These are phyloP conservation scores for Sabuloglossum arenarium DNA, from an alignment of 495 filamentous ascomycete genomes.

Conservation along the genomic window DNA sequence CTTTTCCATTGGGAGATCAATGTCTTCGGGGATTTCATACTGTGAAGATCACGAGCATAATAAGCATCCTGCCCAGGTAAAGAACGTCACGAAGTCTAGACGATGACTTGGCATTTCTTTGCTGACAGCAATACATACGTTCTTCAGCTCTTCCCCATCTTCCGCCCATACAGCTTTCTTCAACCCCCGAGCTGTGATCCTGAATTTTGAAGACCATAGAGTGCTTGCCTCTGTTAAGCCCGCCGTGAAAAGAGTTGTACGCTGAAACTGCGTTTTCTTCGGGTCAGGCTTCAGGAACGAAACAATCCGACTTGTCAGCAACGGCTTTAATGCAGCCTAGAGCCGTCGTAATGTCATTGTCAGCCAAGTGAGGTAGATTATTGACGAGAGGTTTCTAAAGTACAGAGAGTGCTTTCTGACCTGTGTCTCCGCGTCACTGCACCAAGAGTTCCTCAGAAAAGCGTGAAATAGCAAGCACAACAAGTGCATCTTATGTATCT, in stretches of 20 bases:
- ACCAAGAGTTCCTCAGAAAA: slow-evolving; percentile 64
- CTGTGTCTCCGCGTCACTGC: slow-evolving; percentile 53
- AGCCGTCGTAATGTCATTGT: background rate
- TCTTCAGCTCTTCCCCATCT: slow-evolving; percentile 32
- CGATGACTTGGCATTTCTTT: background rate
- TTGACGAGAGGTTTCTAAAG: background rate
- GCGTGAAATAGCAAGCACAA: slow-evolving; percentile 62
- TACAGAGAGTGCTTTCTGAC: slow-evolving; percentile 15
- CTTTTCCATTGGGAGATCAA: slow-evolving; percentile 30
- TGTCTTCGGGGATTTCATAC: slow-evolving; percentile 32
- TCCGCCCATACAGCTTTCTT: slow-evolving; percentile 52
- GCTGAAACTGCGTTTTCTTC: slow-evolving; percentile 43
- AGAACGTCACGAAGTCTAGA: background rate
- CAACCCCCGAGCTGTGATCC: slow-evolving; percentile 47
- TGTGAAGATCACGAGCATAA: slow-evolving; percentile 7
- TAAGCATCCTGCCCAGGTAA: background rate
- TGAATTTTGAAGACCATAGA: slow-evolving; percentile 45
- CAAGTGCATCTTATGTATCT: slow-evolving; percentile 72
- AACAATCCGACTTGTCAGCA: slow-evolving; percentile 38
- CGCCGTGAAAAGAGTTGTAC: slow-evolving; percentile 51
- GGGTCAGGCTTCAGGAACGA: slow-evolving; percentile 41
- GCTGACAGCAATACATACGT: slow-evolving; percentile 23
- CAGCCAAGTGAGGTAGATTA: background rate
- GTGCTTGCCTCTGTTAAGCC: slow-evolving; percentile 49
- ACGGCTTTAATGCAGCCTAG: slow-evolving; percentile 30